Percentiles rank a stretch among this genome's conserved stretches.
phyloP scores from a whole-genome alignment of 768 basidiomycete species.

The Antrodiella citrinella region DNA sequence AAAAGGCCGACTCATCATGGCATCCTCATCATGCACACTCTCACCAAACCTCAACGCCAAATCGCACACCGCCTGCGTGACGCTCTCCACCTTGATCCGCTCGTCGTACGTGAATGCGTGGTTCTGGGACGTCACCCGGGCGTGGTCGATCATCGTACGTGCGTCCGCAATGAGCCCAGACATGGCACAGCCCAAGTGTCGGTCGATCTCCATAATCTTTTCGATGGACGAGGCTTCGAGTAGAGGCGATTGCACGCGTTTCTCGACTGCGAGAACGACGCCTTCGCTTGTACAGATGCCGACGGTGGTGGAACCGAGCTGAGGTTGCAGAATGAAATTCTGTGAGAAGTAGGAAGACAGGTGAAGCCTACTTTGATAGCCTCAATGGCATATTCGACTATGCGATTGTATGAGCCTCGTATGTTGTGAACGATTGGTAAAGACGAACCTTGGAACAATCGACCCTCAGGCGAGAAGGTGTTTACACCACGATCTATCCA shows the following conservation, averaged over 20 bases:
- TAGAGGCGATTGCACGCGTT: conserved; percentile 94
- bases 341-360: conserved; percentile 1
- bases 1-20: conserved; percentile 99
- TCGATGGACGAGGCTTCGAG: conserved; percentile 95
- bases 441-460: conserved; percentile 87
- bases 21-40: conserved; percentile 98
- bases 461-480: conserved; percentile 98
- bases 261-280: conserved; percentile 92
- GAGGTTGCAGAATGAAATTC: conserved; percentile 6
- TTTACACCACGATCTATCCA: conserved; percentile 90
- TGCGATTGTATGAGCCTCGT: not conserved
- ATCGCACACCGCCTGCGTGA: conserved; percentile 97
- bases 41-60: conserved; percentile 95
- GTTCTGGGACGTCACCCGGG: conserved; percentile 91
- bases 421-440: no score
- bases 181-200: conserved; percentile 96
- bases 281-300: conserved; percentile 89
- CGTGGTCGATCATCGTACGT: conserved; percentile 99
- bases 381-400: conserved; percentile 99
- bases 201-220: conserved; percentile 99
- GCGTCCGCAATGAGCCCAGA: conserved; percentile 96
- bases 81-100: conserved; percentile 93
- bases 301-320: conserved; percentile 98
- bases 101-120: conserved; percentile 98
- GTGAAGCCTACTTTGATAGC: conserved; percentile 76